Base-by-base conservation (phyloP, 1,139 yeast species). In the Pichia terricola region DNA sequence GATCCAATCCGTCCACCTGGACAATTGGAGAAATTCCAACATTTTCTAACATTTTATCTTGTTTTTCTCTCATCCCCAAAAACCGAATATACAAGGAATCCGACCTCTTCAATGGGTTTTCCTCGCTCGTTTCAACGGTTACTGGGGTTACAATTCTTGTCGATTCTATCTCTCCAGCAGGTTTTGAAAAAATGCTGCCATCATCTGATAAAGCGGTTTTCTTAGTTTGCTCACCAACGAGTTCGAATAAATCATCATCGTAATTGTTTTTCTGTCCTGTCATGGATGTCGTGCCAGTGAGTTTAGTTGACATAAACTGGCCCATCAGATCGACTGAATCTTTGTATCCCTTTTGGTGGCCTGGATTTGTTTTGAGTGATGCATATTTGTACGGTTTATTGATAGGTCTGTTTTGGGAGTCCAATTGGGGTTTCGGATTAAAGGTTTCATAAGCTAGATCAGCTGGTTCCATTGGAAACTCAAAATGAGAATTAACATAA, bases 401-500 rank as follows among this genome's bases (percentile, higher is more conserved):
- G 22, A 16, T 16, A 16, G 22, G 22, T 16, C 22, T 16, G 22
- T 16, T 16, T 16, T 16, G 22, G 22, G 22, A 16, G 22, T 16
- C 22, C 22, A 16, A 16, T 16, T 16, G 22, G 22, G 22, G 22
- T 16, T 16, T 16, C 22, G 22, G 22, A 16, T 16, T 16, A 16
- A 16, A 16, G 22, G 22, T 16, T 16, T 16, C 22, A 16, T 2
- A 16, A 16, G 22, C 22, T 16, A 16, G 2, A 16, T 30, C 33
- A 30, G 33, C 33, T 30, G 33, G 35, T 8, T 44, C 49, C 44
- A 46, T 43, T 10, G 60, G 60, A 43, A 56, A 56, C 35, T 46
- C 55, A 46, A 57, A 57, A 31, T 48, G 48, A 5, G 57, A 50
- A 35, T 51, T 57, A 9, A 57, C 60, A 42, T 48, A 46, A 5